phyloP scores from a whole-genome alignment of 2,329 filamentous ascomycete genomes.

The Apiospora rasikravindrae region DNA sequence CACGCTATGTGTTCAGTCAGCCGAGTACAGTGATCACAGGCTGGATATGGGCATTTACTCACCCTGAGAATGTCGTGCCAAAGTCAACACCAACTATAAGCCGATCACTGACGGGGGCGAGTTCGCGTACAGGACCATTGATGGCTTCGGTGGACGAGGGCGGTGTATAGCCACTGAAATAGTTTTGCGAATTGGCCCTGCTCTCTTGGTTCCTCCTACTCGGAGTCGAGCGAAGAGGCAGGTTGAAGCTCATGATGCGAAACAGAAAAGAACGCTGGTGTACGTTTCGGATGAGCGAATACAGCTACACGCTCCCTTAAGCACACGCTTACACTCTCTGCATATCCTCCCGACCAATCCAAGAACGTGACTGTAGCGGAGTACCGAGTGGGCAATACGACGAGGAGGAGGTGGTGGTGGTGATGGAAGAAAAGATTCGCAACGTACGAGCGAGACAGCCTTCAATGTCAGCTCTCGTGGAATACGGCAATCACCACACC shows the following conservation, averaged over 20 bases:
- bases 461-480: conserved; percentile 20
- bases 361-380: not conserved
- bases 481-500: conserved; percentile 9
- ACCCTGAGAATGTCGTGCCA: conserved; percentile 84
- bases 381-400: too few species aligned
- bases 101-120: conserved; percentile 61
- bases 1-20: conserved; percentile 51
- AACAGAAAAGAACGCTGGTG: not conserved
- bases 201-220: conserved; percentile 60
- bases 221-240: conserved; percentile 55
- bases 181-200: conserved; percentile 45
- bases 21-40: not conserved
- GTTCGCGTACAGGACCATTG: conserved; percentile 64
- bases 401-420: too few species aligned
- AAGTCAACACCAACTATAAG: conserved; percentile 83
- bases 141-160: conserved; percentile 66
- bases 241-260: conserved; percentile 53
- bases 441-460: conserved; percentile 18
- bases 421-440: not conserved
- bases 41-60: conserved; percentile 40
- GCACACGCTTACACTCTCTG: not conserved
- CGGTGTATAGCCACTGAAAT: conserved; percentile 61
- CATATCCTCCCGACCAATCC: not conserved
- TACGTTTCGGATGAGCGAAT: not conserved
- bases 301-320: not conserved